phyloP scores from a whole-genome alignment of 2,329 filamentous ascomycete genomes.

The Aspergillus melleus region DNA sequence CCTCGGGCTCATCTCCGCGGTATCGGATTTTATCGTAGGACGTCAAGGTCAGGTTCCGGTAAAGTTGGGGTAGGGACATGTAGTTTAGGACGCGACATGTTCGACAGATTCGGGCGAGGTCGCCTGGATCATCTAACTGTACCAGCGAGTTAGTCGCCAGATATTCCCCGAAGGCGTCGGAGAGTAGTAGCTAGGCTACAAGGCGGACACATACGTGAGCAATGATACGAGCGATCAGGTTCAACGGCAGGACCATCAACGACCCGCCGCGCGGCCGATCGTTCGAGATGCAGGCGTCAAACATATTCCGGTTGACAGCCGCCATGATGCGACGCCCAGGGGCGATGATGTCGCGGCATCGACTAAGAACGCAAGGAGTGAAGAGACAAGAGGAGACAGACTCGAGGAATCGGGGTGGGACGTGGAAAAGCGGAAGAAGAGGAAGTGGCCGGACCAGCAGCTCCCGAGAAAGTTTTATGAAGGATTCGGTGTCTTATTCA shows the following conservation, averaged over 20 bases:
- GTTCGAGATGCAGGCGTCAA: slow-evolving; percentile 35
- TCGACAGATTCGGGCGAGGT: slow-evolving; percentile 60
- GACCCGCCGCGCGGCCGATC: slow-evolving; percentile 31
- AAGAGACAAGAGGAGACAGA: background rate
- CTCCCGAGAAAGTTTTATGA: background rate
- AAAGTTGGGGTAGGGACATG: slow-evolving; percentile 63
- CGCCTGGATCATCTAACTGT: slow-evolving; percentile 56
- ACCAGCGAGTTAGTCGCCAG: background rate
- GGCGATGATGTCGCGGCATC: slow-evolving; percentile 28
- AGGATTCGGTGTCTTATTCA: background rate
- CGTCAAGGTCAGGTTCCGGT: slow-evolving; percentile 55
- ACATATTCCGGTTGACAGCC: slow-evolving; percentile 45
- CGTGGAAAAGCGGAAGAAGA: slow-evolving; percentile 4
- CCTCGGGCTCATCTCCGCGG: slow-evolving; percentile 57
- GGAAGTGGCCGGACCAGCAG: background rate
- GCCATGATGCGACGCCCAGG: slow-evolving; percentile 40
- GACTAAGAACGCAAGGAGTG: slow-evolving; percentile 19
- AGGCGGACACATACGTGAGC: slow-evolving; percentile 46
- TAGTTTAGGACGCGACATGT: slow-evolving; percentile 64
- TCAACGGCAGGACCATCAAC: slow-evolving; percentile 53
- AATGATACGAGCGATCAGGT: slow-evolving; percentile 59
- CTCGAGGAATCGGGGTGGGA: slow-evolving; percentile 1
- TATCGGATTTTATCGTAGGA: slow-evolving; percentile 62
- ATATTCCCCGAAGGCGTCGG: background rate
- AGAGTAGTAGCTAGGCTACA: background rate